Percentiles rank a stretch among this genome's conserved stretches.
Evolutionary conservation across 2,329 filamentous ascomycete genomes (phyloP).

Genomic region (Ascochyta rabiei): DNA sequence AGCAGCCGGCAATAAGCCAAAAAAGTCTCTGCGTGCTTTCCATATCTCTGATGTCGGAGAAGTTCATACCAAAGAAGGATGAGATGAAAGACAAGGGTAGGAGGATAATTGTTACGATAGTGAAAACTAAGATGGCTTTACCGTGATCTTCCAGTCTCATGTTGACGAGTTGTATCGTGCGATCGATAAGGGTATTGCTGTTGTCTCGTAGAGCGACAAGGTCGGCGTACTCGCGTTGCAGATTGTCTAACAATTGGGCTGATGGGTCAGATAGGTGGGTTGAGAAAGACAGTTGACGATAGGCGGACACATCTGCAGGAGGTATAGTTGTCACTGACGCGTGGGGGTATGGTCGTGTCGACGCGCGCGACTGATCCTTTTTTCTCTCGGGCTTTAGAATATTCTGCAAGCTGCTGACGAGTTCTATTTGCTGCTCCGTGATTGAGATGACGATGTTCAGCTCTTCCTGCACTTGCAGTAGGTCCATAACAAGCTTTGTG

Average conservation of each 20-base stretch:
- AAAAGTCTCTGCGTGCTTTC: slow-evolving; percentile 47
- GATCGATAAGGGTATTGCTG: slow-evolving; percentile 51
- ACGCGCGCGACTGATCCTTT: slow-evolving; percentile 12
- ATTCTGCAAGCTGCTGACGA: slow-evolving; percentile 41
- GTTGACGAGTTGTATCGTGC: slow-evolving; percentile 54
- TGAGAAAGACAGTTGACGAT: slow-evolving; percentile 45
- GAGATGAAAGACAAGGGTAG: slow-evolving; percentile 53
- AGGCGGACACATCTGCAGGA: slow-evolving; percentile 39
- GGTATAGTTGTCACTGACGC: slow-evolving; percentile 24
- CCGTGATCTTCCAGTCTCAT: slow-evolving; percentile 54
- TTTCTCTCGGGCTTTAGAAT: slow-evolving; percentile 13
- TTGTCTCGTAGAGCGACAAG: slow-evolving; percentile 51
- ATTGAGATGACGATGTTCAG: slow-evolving; percentile 54
- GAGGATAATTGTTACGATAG: slow-evolving; percentile 53
- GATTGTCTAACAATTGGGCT: slow-evolving; percentile 49
- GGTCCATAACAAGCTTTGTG: slow-evolving; percentile 45
- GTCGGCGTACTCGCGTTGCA: slow-evolving; percentile 50
- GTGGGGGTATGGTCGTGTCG: slow-evolving; percentile 18
- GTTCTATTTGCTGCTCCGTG: slow-evolving; percentile 50
- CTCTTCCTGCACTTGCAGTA: slow-evolving; percentile 53
- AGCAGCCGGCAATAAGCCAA: slow-evolving; percentile 48
- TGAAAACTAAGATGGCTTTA: slow-evolving; percentile 53
- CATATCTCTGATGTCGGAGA: slow-evolving; percentile 50
- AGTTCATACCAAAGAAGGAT: slow-evolving; percentile 54
- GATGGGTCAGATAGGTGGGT: slow-evolving; percentile 46